Percentiles rank a stretch among this genome's conserved stretches.
Conservation (phyloP, 2,329 filamentous ascomycete genomes). For the Aspergillus pseudoglaucus region DNA sequence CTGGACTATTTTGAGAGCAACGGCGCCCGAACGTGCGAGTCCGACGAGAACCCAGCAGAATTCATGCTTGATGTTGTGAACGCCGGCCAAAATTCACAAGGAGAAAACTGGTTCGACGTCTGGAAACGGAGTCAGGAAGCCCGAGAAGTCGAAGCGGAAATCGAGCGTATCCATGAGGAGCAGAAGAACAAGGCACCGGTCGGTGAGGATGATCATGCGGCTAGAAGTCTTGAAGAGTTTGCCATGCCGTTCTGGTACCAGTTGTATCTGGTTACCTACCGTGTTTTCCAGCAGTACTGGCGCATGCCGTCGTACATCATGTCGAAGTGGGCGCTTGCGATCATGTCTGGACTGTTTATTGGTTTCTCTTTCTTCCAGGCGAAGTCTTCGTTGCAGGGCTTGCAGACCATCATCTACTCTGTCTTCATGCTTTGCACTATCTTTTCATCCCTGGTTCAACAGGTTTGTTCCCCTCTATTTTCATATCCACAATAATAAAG, state of each 20-base stretch:
- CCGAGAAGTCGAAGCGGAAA: constrained; percentile 47
- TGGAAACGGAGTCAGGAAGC: constrained; percentile 57
- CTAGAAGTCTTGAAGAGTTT: constrained; percentile 57
- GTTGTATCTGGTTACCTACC: constrained; percentile 58
- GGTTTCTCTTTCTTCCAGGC: constrained; percentile 73
- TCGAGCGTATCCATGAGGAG: constrained; percentile 50
- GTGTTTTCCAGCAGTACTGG: constrained; percentile 88
- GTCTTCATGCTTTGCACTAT: constrained; percentile 76
- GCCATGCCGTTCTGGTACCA: constrained; percentile 65
- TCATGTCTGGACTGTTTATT: constrained; percentile 61
- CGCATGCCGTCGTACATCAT: constrained; percentile 79
- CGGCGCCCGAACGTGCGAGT: constrained; percentile 52
- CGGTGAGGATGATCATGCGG: constrained; percentile 15
- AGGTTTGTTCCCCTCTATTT: constrained; percentile 13
- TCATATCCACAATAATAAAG: too few species aligned
- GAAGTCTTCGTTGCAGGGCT: constrained; percentile 64
- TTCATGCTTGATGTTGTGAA: constrained; percentile 61
- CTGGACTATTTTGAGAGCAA: constrained; percentile 59
- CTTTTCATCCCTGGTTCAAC: constrained; percentile 44
- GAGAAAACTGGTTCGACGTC: constrained; percentile 53
- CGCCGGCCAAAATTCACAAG: constrained; percentile 19
- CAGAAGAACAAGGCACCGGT: constrained; percentile 25
- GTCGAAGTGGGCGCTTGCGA: constrained; percentile 65
- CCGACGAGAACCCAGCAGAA: constrained; percentile 64
- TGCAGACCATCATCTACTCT: constrained; percentile 79